phyloP scores from a whole-genome alignment of 192 early-diverging fungal species.

The Helicostylum pulchrum region DNA sequence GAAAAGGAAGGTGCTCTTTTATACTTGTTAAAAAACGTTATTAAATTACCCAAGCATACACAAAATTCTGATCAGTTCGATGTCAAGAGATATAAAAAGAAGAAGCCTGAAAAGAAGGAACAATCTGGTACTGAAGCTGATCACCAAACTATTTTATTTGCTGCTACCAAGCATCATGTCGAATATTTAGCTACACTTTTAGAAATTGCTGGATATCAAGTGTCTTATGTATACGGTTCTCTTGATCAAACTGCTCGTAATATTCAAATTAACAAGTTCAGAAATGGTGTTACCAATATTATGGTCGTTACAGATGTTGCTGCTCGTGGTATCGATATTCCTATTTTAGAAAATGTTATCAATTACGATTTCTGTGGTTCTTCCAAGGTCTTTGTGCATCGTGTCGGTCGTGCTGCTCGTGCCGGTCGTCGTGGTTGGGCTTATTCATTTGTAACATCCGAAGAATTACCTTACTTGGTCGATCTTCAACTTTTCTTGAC shows the following conservation, averaged over 20 bases:
- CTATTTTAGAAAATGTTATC: constrained; percentile 94
- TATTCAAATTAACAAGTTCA: constrained; percentile 83
- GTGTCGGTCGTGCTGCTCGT: constrained; percentile 94
- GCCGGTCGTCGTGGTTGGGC: constrained; percentile 93
- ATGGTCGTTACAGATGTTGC: constrained; percentile 97
- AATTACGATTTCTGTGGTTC: constrained; percentile 94
- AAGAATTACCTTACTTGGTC: constrained; percentile 90
- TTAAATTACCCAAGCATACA: constrained; percentile 59
- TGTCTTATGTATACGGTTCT: constrained; percentile 91
- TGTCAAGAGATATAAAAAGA: constrained; percentile 34
- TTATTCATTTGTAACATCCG: constrained; percentile 79
- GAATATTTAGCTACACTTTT: constrained; percentile 86
- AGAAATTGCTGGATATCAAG: constrained; percentile 62
- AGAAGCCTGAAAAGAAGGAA: constrained; percentile 39
- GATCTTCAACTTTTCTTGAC: constrained; percentile 92
- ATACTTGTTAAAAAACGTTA: constrained; percentile 74
- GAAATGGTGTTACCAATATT: constrained; percentile 71
- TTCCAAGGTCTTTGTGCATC: constrained; percentile 95
- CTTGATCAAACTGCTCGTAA: constrained; percentile 90
- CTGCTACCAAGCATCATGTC: constrained; percentile 96
- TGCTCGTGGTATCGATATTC: constrained; percentile 99
- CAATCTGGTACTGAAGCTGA: constrained; percentile 22
- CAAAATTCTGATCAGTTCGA: constrained; percentile 34
- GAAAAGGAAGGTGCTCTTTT: constrained; percentile 91
- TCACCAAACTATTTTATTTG: constrained; percentile 91